phyloP scores from a whole-genome alignment of 495 filamentous ascomycete species.

The Penicillium desertorum region DNA sequence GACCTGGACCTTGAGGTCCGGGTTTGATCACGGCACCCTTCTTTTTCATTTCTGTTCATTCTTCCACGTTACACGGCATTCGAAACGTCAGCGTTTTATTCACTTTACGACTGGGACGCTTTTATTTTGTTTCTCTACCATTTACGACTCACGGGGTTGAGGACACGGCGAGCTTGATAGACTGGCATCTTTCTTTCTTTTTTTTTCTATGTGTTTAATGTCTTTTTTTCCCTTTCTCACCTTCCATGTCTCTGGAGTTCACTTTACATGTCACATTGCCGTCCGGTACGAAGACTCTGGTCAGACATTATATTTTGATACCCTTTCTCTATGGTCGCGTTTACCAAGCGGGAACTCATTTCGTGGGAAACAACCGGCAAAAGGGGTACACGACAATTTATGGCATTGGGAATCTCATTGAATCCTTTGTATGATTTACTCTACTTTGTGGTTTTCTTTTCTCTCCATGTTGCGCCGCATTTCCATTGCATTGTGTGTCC shows the following conservation, averaged over 20 bases:
- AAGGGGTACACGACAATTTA: conserved; percentile 10
- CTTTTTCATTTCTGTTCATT: conserved; percentile 14
- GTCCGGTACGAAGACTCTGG: conserved; percentile 15
- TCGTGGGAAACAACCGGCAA: conserved; percentile 15
- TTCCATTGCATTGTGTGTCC: neutral
- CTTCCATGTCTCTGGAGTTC: conserved; percentile 14
- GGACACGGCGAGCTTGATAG: conserved; percentile 27
- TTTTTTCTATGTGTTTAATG: conserved; percentile 11
- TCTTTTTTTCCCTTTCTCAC: conserved; percentile 6
- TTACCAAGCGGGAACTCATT: conserved; percentile 18
- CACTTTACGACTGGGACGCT: conserved; percentile 24
- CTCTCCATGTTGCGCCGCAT: neutral
- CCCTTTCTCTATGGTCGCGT: conserved; percentile 26
- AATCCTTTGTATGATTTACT: neutral
- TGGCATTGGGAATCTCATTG: conserved; percentile 12
- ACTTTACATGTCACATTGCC: conserved; percentile 12
- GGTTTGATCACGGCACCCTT: conserved; percentile 20
- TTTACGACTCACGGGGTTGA: conserved; percentile 32
- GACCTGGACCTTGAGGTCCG: conserved; percentile 9
- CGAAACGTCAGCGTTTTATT: conserved; percentile 28
- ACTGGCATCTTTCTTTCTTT: conserved; percentile 26
- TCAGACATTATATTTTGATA: conserved; percentile 34
- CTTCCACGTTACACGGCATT: conserved; percentile 21
- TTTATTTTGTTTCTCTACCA: conserved; percentile 7
- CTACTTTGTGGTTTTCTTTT: conserved; percentile 3